These are phyloP conservation scores for Pugionium cornutum DNA, from an alignment of 345 rosid genomes.

Conservation along the genomic window DNA sequence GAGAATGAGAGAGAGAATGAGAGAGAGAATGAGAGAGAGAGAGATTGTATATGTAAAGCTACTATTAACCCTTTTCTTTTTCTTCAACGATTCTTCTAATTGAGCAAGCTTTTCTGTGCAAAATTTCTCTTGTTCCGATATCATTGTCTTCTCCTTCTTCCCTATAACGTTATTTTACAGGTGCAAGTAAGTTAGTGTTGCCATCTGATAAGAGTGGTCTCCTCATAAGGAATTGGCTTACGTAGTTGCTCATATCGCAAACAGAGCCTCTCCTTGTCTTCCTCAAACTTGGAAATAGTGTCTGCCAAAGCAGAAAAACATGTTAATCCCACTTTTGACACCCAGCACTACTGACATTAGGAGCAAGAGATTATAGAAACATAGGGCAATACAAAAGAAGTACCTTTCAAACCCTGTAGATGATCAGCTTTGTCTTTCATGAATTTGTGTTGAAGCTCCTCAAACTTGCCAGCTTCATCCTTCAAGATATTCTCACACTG, in stretches of 20 bases:
- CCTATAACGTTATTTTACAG: conserved; percentile 44
- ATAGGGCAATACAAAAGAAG: conserved; percentile 1
- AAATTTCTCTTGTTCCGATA: conserved; percentile 62
- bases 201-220: conserved; percentile 11
- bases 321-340: background rate
- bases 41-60: background rate
- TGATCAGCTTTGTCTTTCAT: conserved; percentile 63
- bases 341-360: background rate
- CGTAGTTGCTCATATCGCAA: conserved; percentile 73
- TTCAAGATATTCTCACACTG: conserved; percentile 71
- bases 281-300: conserved; percentile 67
- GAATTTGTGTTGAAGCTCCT: conserved; percentile 61
- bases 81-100: conserved; percentile 65
- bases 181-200: conserved; percentile 26
- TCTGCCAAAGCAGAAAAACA: conserved; percentile 44
- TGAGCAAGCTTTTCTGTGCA: conserved; percentile 62
- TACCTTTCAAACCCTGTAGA: conserved; percentile 64
- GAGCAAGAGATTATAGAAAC: background rate
- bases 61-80: conserved; percentile 59
- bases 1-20: too few species aligned
- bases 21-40: too few species aligned
- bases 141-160: conserved; percentile 71
- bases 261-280: conserved; percentile 75
- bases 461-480: conserved; percentile 65
- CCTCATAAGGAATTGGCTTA: conserved; percentile 40